These are phyloP conservation scores for Imleria badia DNA, from an alignment of 768 basidiomycete genomes.

Conservation along the genomic window DNA sequence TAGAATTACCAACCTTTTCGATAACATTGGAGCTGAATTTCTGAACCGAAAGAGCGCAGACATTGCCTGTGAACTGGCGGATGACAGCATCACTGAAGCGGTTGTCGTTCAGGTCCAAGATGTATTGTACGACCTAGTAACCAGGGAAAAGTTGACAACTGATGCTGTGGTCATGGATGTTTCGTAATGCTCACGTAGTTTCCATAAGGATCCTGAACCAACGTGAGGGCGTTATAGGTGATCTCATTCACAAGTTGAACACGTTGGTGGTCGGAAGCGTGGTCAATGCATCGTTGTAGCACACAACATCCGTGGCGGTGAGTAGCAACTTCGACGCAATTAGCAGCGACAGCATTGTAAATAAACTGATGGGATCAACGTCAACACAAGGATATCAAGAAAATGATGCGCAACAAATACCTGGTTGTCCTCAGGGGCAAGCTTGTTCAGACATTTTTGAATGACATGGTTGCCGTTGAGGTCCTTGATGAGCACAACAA, in stretches of 20 bases:
- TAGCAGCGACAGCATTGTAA: constrained; percentile 98
- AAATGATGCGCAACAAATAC: constrained; percentile 36
- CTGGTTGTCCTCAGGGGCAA: constrained; percentile 98
- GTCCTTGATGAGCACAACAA: constrained; percentile 99
- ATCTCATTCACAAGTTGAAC: constrained; percentile 98
- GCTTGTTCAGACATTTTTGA: constrained; percentile 98
- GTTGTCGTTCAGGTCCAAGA: constrained; percentile 96
- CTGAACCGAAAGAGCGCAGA: constrained; percentile 96
- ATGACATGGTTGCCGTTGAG: constrained; percentile 97
- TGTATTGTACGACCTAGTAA: constrained; percentile 92
- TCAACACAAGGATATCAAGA: background rate
- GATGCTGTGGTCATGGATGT: background rate
- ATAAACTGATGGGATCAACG: constrained; percentile 67
- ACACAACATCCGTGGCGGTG: constrained; percentile 99
- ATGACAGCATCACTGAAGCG: constrained; percentile 98
- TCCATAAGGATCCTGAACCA: constrained; percentile 96
- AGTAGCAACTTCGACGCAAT: constrained; percentile 98
- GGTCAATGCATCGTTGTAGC: constrained; percentile 96
- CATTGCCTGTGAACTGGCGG: constrained; percentile 95
- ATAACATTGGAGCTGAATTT: constrained; percentile 99
- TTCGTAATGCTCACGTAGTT: constrained; percentile 65
- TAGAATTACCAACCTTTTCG: constrained; percentile 66
- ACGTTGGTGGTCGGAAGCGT: constrained; percentile 93
- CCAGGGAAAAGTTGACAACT: constrained; percentile 1
- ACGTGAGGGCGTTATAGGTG: constrained; percentile 94